Percentiles rank a stretch among this genome's conserved stretches.
phyloP scores from a whole-genome alignment of 257 asterid species.

The Solanum tacnaense region DNA sequence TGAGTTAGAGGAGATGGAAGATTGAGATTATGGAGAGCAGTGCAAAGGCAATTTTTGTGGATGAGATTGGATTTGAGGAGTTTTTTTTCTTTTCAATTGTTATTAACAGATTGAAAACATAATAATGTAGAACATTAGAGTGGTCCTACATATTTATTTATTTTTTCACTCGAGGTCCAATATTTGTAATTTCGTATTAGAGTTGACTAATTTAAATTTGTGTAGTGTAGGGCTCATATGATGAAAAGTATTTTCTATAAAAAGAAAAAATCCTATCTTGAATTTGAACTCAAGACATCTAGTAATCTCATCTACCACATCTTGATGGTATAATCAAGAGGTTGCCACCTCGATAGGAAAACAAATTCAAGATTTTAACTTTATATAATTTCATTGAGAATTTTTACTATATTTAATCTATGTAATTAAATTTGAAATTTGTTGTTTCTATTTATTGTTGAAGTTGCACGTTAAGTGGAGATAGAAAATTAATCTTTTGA shows the following conservation, averaged over 20 bases:
- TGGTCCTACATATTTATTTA: background rate
- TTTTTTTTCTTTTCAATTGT: background rate
- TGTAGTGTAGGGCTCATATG: no score
- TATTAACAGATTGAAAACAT: background rate
- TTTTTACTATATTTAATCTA: background rate
- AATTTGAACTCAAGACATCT: background rate
- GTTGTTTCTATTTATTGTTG: background rate
- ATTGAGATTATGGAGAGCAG: background rate
- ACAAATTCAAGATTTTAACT: background rate
- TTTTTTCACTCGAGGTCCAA: no score
- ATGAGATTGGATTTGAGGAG: background rate
- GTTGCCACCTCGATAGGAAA: background rate
- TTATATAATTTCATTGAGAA: background rate
- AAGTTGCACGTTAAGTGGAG: background rate
- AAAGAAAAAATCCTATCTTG: background rate
- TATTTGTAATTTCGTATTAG: background rate
- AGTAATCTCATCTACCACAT: background rate
- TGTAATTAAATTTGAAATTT: background rate
- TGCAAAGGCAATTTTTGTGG: background rate
- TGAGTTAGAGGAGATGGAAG: background rate
- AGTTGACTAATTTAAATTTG: background rate
- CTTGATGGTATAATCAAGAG: background rate
- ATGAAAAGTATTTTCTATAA: no score
- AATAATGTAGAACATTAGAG: background rate
- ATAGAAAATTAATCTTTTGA: no score